Evolutionary conservation across 2,329 filamentous ascomycete genomes (phyloP), one percentile per base, ranked within the genome.

Genomic region (Bipolaris sorokiniana): DNA sequence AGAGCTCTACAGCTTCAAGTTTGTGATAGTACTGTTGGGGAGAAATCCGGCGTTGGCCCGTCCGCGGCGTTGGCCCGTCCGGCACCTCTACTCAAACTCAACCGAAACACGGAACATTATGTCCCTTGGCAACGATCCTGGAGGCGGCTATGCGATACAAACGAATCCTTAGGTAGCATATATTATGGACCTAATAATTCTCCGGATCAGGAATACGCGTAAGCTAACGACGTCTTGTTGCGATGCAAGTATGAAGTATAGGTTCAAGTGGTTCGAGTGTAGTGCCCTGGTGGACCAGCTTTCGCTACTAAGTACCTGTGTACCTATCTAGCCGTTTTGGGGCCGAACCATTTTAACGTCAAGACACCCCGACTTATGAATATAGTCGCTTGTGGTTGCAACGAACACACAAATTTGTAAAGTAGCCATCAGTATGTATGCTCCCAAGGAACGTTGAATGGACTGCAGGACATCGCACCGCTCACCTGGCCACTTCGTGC

Each of bases 71-170:
- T n/a, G n/a, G n/a, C n/a, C n/a, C n/a, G n/a, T n/a, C n/a, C n/a
- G n/a, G n/a, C n/a, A n/a, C n/a, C n/a, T n/a, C n/a, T n/a, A 44
- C 58, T 68, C 69, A 69, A 70, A 71, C 69, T 20, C 40, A 58
- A 41, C 42, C 63, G 65, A 71, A 70, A 71, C 69, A 44, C 48
- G 56, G 38, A 51, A 53, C 15, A 50, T 36, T 26, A 48, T 26
- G 22, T 48, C 45, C 40, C 47, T 44, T 52, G 44, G 36, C 51
- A 48, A 46, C 37, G 28, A 44, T 61, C 33, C 23, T 28, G 18
- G 16, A 42, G 37, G 40, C 45, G 37, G 48, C 13, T 26, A 53
- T 56, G 33, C 46, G 26, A 54, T 46, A 40, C 44, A 34, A 28
- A 11, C 34, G n/a, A 46, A 44, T 45, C 9, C n/a, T 22, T 20